Evolutionary conservation across 306 rosid genomes (phyloP).

Genomic region (Ceratonia siliqua): DNA sequence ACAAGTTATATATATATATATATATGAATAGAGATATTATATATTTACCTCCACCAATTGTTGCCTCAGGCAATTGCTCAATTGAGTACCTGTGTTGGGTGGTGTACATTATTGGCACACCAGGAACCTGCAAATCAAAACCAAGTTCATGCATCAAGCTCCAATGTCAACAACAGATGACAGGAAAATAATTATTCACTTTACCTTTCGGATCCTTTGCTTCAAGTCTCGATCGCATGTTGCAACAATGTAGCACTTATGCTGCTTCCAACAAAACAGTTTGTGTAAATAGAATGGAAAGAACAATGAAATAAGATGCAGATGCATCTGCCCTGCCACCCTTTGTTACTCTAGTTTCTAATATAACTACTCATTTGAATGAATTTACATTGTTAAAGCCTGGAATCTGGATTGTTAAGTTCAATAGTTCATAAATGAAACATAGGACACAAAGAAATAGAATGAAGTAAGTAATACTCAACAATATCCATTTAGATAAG

Average conservation of each 20-base stretch:
- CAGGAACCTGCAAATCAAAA: constrained; percentile 69
- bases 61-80: constrained; percentile 92
- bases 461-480: constrained; percentile 6
- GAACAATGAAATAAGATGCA: constrained; percentile 17
- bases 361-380: background rate
- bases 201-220: constrained; percentile 91
- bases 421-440: background rate
- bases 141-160: background rate
- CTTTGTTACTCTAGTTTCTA: background rate
- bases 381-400: background rate
- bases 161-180: constrained; percentile 8
- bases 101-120: constrained; percentile 94
- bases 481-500: constrained; percentile 10
- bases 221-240: constrained; percentile 94
- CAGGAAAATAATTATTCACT: background rate
- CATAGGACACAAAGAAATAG: background rate
- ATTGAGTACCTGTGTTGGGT: constrained; percentile 82
- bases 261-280: constrained; percentile 53
- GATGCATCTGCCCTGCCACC: background rate
- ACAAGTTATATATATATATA: background rate
- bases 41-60: constrained; percentile 88
- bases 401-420: background rate
- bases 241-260: constrained; percentile 87
- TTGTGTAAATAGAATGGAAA: background rate
- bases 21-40: background rate